These are phyloP conservation scores for Chaetomiaceae sp. DNA, from an alignment of 2,329 filamentous ascomycete genomes.

Conservation along the genomic window DNA sequence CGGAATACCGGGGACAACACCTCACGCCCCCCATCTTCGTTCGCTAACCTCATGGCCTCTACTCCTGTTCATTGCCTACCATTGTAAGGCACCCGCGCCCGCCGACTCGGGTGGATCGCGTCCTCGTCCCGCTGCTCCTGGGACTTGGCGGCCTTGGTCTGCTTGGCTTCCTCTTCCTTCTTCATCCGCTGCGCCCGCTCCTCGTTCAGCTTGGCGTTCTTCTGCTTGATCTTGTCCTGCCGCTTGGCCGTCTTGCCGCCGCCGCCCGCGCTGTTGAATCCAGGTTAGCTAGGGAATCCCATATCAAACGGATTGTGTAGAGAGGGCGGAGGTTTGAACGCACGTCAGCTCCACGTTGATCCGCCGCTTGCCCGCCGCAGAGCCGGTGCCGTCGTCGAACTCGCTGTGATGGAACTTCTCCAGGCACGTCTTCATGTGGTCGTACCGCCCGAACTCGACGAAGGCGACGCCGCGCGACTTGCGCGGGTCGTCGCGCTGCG, in stretches of 20 bases:
- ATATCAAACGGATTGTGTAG: background rate
- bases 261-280: constrained; percentile 61
- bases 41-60: background rate
- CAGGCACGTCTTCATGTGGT: constrained; percentile 87
- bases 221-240: constrained; percentile 70
- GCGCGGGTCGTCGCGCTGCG: constrained; percentile 43
- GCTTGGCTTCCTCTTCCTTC: constrained; percentile 36
- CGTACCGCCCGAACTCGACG: constrained; percentile 79
- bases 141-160: constrained; percentile 19
- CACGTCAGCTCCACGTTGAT: constrained; percentile 92
- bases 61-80: background rate
- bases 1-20: too few species aligned
- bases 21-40: too few species aligned
- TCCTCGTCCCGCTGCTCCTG: constrained; percentile 25
- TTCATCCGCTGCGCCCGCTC: constrained; percentile 45
- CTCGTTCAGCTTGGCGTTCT: constrained; percentile 80
- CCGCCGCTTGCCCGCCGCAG: constrained; percentile 47
- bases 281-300: background rate
- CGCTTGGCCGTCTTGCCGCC: constrained; percentile 70
- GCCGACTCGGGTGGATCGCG: constrained; percentile 48
- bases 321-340: constrained; percentile 30
- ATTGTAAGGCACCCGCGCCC: constrained; percentile 29
- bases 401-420: constrained; percentile 83
- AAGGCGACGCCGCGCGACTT: constrained; percentile 60
- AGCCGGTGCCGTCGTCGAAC: constrained; percentile 54